Base-by-base conservation (phyloP, 805 yeast species). In the Lipomyces sp. region DNA sequence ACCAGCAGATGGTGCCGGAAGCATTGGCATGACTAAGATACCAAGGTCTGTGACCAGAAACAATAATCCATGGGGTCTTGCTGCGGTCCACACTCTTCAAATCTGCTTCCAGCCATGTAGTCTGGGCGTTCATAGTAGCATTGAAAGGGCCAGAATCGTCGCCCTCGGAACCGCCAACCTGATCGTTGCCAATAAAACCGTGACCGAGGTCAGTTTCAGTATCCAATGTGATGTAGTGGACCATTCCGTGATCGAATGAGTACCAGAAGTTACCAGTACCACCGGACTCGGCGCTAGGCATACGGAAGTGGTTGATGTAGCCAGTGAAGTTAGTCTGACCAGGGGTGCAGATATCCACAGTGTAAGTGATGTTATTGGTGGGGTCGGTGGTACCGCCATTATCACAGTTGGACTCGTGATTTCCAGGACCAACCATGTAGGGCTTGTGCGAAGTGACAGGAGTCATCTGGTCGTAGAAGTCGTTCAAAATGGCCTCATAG, bases 51-150 rank as follows among this genome's bases (percentile, higher is more conserved):
- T 74, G 77, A 15, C 76, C 75, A 10, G 68, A 63, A 8, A 68
- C 76, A 50, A 74, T 67, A 15, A 74, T 64, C 77, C 77, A 74
- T 8, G 77, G 77, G n/a, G 76, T 74, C 54, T 59, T 63, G 30
- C 61, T 56, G 35, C 77, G 64, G 64, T 74, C 72, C 29, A 74
- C 76, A 11, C 62, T 53, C 33, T 59, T 69, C 50, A 74, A 69
- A 60, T 74, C 77, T 4, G 57, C 58, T 54, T 59, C 56, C 15
- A 74, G 66, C 75, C 75, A 74, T 30, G 67, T 69, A 30, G 66
- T 56, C 67, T 74, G 77, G 74, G 65, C 65, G 73, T 71, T 65
- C 18, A 62, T 39, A 39, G 42, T 57, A 18, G 65, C 64, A 53
- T 32, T 57, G 33, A 60, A 63, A 2, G 63, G 64, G n/a, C 72